Evolutionary conservation across 2,329 filamentous ascomycete genomes (phyloP).

Genomic region (Akanthomyces muscarius): DNA sequence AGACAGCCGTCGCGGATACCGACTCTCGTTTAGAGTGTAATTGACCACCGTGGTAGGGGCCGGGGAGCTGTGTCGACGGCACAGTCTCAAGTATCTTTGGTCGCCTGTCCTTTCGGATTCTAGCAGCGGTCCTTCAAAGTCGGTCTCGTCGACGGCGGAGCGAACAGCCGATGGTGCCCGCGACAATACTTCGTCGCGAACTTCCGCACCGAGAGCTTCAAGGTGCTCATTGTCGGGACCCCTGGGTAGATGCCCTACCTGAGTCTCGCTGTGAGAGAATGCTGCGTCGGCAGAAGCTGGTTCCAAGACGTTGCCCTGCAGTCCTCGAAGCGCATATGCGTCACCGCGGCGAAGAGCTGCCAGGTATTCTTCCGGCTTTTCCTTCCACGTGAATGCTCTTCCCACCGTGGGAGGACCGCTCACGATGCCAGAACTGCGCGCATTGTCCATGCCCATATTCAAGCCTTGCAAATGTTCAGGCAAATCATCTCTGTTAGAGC

Average conservation of each 20-base stretch:
- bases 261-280: slow-evolving; percentile 22
- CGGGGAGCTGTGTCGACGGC: slow-evolving; percentile 59
- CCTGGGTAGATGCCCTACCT: slow-evolving; percentile 23
- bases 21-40: slow-evolving; percentile 48
- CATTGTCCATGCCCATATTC: slow-evolving; percentile 15
- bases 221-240: slow-evolving; percentile 26
- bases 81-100: slow-evolving; percentile 46
- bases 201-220: slow-evolving; percentile 35
- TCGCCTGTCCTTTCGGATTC: slow-evolving; percentile 44
- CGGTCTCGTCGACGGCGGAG: slow-evolving; percentile 56
- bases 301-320: slow-evolving; percentile 12
- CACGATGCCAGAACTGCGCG: slow-evolving; percentile 24
- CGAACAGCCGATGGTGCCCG: slow-evolving; percentile 53
- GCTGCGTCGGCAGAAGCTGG: slow-evolving; percentile 22
- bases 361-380: slow-evolving; percentile 58
- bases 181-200: slow-evolving; percentile 39
- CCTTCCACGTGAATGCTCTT: slow-evolving; percentile 60
- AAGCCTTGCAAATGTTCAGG: slow-evolving; percentile 29
- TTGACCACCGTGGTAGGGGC: slow-evolving; percentile 29
- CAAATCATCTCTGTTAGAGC: slow-evolving; percentile 47
- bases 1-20: slow-evolving; percentile 68
- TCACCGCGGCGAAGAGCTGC: slow-evolving; percentile 37
- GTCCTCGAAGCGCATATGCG: slow-evolving; percentile 25
- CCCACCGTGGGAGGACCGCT: slow-evolving; percentile 40
- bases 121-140: slow-evolving; percentile 52